These are phyloP conservation scores for Zygotorulaspora danielsina DNA, from an alignment of 805 yeast species.

Conservation along the genomic window DNA sequence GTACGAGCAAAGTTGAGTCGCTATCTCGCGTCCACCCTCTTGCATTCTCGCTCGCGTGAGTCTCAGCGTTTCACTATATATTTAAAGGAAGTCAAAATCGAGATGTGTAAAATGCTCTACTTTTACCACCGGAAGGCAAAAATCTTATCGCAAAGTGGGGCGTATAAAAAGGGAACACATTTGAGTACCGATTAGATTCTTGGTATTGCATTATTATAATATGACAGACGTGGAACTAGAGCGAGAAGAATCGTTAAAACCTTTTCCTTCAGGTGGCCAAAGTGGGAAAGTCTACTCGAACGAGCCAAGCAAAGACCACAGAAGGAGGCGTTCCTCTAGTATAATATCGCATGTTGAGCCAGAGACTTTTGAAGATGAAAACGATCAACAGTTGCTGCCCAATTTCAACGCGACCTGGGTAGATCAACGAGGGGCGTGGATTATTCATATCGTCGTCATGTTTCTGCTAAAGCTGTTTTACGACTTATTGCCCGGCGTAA, in stretches of 20 bases:
- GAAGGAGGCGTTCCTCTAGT: slow-evolving; percentile 78
- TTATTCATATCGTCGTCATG: slow-evolving; percentile 82
- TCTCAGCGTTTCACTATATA: not conserved
- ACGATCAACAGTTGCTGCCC: slow-evolving; percentile 83
- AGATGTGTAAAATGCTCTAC: not conserved
- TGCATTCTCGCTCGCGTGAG: not conserved
- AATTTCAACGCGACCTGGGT: slow-evolving; percentile 97
- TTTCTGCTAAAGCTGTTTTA: slow-evolving; percentile 67
- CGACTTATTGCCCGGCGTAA: slow-evolving; percentile 75
- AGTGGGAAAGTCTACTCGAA: slow-evolving; percentile 10
- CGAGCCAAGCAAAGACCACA: slow-evolving; percentile 37
- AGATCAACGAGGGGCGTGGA: slow-evolving; percentile 94
- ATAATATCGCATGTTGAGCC: slow-evolving; percentile 90
- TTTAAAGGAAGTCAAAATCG: not conserved
- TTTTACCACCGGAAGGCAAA: slow-evolving; percentile 1
- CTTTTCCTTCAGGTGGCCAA: slow-evolving; percentile 30
- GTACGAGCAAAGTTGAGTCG: not conserved
- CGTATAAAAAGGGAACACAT: too few relatives aligned
- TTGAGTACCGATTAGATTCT: too few relatives aligned
- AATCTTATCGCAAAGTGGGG: not conserved
- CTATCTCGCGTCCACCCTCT: too few relatives aligned
- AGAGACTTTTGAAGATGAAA: slow-evolving; percentile 85
- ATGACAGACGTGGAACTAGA: slow-evolving; percentile 1
- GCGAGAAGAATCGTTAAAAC: slow-evolving; percentile 24
- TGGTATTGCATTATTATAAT: too few relatives aligned